These are phyloP conservation scores for Aegilops sharonensis DNA, from an alignment of 176 grass and related monocot species.

Conservation along the genomic window DNA sequence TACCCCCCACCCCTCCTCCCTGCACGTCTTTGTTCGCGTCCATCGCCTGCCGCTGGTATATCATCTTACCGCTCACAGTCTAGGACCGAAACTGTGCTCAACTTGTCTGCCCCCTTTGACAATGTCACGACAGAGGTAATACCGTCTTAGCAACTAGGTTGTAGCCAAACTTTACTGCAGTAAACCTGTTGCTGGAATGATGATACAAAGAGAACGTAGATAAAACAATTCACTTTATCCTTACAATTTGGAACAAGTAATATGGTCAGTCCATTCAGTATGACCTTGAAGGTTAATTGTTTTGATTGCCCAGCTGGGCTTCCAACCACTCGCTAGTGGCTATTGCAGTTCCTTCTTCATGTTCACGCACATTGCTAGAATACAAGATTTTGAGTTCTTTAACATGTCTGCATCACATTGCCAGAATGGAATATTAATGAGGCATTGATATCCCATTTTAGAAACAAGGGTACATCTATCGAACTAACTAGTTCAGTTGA, in stretches of 20 bases:
- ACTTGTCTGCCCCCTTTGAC: too few relatives aligned
- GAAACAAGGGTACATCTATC: neutral
- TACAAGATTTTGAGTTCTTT: constrained; percentile 5
- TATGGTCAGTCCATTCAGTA: neutral
- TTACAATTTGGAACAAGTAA: neutral
- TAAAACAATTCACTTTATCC: constrained; percentile 1
- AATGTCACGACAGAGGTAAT: too few relatives aligned
- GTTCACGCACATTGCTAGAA: neutral
- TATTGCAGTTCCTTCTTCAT: neutral
- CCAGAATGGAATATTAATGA: constrained; percentile 22
- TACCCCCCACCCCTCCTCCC: too few relatives aligned
- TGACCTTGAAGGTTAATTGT: constrained; percentile 7
- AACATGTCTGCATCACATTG: neutral
- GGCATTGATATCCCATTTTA: constrained; percentile 5
- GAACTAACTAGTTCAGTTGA: neutral
- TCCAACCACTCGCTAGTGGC: neutral
- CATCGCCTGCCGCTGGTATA: too few relatives aligned
- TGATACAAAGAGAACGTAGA: neutral
- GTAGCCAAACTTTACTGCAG: neutral
- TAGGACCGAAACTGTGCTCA: too few relatives aligned
- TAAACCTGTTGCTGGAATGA: neutral
- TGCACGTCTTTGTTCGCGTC: too few relatives aligned
- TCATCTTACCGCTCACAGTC: too few relatives aligned
- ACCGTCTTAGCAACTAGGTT: too few relatives aligned
- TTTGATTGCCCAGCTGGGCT: neutral